phyloP scores from a whole-genome alignment of 2,329 filamentous ascomycete genomes.

The Pestalotiopsis sp. region DNA sequence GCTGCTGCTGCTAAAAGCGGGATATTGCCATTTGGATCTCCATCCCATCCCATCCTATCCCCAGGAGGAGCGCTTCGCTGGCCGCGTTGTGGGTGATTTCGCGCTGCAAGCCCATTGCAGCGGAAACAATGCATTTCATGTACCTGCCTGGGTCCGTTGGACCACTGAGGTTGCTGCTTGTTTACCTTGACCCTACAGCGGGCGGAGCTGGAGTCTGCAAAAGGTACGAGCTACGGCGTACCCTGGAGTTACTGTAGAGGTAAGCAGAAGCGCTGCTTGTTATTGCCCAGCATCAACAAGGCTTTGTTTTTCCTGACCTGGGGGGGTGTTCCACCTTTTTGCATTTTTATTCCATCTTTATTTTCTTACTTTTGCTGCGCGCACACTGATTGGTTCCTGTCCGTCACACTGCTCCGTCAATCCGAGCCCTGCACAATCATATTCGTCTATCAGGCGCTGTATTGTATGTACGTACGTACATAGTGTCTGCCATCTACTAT shows the following conservation, averaged over 20 bases:
- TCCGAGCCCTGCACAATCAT: neutral
- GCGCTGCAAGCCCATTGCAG: neutral
- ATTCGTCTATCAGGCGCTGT: neutral
- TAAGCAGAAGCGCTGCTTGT: constrained; percentile 7
- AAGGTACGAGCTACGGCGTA: constrained; percentile 7
- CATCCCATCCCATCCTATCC: neutral
- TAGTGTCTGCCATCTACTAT: neutral
- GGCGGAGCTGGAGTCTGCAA: constrained; percentile 13
- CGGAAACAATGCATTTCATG: neutral
- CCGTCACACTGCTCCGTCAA: neutral
- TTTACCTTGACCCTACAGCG: constrained; percentile 6
- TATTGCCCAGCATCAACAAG: constrained; percentile 11
- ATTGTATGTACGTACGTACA: neutral
- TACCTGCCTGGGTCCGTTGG: neutral
- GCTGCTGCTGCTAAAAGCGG: neutral
- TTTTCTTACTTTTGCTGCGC: neutral
- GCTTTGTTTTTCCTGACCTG: neutral
- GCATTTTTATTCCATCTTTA: neutral
- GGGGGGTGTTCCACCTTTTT: neutral
- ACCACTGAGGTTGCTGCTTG: constrained; percentile 1
- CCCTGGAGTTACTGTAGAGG: constrained; percentile 4
- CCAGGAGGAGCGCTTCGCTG: neutral
- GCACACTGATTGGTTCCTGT: neutral
- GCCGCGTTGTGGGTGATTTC: neutral
- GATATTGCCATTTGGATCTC: neutral